These are phyloP conservation scores for Phytophthora tentaculata DNA, from an alignment of 352 stramenopile genomes.

Conservation along the genomic window DNA sequence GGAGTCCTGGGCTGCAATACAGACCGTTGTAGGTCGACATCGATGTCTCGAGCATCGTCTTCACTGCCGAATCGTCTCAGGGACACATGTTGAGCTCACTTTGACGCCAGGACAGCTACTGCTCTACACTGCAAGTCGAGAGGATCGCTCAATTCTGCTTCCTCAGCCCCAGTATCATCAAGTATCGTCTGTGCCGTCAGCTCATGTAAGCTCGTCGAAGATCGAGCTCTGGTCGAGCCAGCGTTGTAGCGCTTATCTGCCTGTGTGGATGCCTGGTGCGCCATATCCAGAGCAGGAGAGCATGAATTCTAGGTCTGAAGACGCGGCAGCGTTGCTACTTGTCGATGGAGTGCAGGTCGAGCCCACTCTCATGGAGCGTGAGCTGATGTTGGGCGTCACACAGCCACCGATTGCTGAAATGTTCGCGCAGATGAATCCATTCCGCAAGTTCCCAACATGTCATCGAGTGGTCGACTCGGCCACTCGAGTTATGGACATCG, in stretches of 20 bases:
- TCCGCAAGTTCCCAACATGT: slow-evolving; percentile 43
- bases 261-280: slow-evolving; percentile 63
- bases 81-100: slow-evolving; percentile 50
- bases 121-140: slow-evolving; percentile 29
- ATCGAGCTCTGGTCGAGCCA: slow-evolving; percentile 50
- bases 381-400: slow-evolving; percentile 51
- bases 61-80: slow-evolving; percentile 47
- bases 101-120: slow-evolving; percentile 51
- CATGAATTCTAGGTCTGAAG: slow-evolving; percentile 60
- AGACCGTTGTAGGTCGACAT: slow-evolving; percentile 31
- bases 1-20: slow-evolving; percentile 47
- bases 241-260: slow-evolving; percentile 60
- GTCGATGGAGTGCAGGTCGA: slow-evolving; percentile 61
- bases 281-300: slow-evolving; percentile 63
- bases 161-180: slow-evolving; percentile 35
- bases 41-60: slow-evolving; percentile 59
- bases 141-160: slow-evolving; percentile 36
- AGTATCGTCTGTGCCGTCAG: slow-evolving; percentile 11
- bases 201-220: slow-evolving; percentile 30
- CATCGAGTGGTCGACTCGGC: slow-evolving; percentile 45
- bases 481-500: slow-evolving; percentile 52
- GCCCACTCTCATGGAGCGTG: slow-evolving; percentile 64
- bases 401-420: slow-evolving; percentile 28
- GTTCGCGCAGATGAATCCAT: slow-evolving; percentile 48
- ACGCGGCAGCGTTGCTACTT: slow-evolving; percentile 60